These are phyloP conservation scores for Krasilnikovozyma curviuscula DNA, from an alignment of 768 basidiomycete species.

Conservation along the genomic window DNA sequence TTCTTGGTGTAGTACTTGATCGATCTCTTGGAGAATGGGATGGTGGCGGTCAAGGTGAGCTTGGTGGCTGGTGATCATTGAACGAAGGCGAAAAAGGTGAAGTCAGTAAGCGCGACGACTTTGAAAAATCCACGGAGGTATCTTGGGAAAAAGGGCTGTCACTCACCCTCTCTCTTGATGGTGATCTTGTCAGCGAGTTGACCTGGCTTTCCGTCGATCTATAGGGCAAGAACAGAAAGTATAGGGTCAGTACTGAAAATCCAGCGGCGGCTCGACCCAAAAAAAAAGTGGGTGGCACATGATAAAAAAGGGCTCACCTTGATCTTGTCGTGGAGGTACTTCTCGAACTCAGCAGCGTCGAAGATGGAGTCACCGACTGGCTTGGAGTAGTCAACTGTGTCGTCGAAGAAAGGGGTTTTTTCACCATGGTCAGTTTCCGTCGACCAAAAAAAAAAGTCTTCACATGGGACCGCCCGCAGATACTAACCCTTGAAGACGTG, in stretches of 20 bases:
- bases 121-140: neutral
- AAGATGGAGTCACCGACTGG: constrained; percentile 15
- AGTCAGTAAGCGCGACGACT: neutral
- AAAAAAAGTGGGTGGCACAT: neutral
- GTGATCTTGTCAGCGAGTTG: constrained; percentile 79
- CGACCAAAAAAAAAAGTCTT: too few species aligned
- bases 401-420: too few species aligned
- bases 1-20: constrained; percentile 87
- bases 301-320: constrained; percentile 20
- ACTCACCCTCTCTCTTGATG: constrained; percentile 65
- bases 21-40: constrained; percentile 40
- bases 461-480: too few species aligned
- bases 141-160: neutral
- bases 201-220: constrained; percentile 79
- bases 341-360: constrained; percentile 51
- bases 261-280: too few species aligned
- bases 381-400: constrained; percentile 15
- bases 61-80: constrained; percentile 36
- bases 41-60: constrained; percentile 63
- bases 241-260: too few species aligned
- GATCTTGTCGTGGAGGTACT: constrained; percentile 35
- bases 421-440: too few species aligned
- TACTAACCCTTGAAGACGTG: too few species aligned
- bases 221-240: too few species aligned
- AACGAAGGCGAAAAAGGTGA: constrained; percentile 1